These are phyloP conservation scores for Moesziomyces sp. DNA, from an alignment of 1,284 basidiomycete species.

Conservation along the genomic window DNA sequence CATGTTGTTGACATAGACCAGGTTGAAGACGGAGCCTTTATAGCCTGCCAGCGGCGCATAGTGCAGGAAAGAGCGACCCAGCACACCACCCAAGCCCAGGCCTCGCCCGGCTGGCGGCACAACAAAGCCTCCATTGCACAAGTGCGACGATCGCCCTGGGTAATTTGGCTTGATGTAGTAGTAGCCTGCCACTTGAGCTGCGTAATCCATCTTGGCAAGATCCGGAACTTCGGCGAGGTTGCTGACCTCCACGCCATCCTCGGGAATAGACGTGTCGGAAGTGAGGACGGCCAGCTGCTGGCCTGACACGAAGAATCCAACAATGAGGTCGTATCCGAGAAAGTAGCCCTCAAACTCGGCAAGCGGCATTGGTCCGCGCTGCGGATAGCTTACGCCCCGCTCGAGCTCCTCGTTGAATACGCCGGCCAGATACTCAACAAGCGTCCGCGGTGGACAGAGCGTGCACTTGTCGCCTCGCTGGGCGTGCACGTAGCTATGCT, in stretches of 20 bases:
- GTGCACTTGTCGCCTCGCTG: not conserved
- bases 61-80: conserved; percentile 83
- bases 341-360: conserved; percentile 54
- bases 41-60: conserved; percentile 77
- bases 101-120: conserved; percentile 78
- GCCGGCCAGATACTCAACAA: conserved; percentile 33
- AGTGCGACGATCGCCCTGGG: conserved; percentile 85
- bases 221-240: conserved; percentile 10
- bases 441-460: conserved; percentile 14
- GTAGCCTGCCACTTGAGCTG: conserved; percentile 74
- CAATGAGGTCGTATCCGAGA: conserved; percentile 44
- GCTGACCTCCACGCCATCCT: conserved; percentile 12
- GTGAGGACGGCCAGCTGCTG: conserved; percentile 4
- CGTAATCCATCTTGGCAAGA: conserved; percentile 18
- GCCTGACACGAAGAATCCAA: conserved; percentile 41
- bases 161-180: conserved; percentile 71
- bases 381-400: conserved; percentile 54
- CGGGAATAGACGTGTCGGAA: not conserved
- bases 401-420: conserved; percentile 56
- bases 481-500: conserved; percentile 2
- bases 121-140: conserved; percentile 90
- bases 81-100: conserved; percentile 77
- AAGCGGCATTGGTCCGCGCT: conserved; percentile 41
- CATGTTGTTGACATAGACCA: conserved; percentile 85
- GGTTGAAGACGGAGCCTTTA: conserved; percentile 88